These are phyloP conservation scores for Tolypocladium ophioglossoides DNA, from an alignment of 2,329 filamentous ascomycete genomes.

Conservation along the genomic window DNA sequence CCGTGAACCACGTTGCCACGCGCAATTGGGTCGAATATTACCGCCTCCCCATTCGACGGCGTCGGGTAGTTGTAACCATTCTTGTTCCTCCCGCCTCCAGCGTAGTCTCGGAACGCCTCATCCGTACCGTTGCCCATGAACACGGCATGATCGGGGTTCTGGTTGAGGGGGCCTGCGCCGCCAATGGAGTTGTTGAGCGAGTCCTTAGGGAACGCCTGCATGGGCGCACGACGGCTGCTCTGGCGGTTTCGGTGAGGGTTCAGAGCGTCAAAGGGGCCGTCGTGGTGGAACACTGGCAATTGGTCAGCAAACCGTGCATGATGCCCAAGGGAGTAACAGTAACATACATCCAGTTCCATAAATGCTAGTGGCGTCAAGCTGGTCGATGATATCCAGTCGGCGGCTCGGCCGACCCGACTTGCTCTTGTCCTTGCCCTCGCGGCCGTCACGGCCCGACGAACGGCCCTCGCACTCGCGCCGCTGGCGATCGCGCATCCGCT, in stretches of 20 bases:
- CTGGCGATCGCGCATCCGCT: constrained; percentile 13
- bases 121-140: constrained; percentile 71
- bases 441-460: constrained; percentile 27
- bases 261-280: constrained; percentile 93
- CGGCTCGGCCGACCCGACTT: constrained; percentile 35
- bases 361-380: constrained; percentile 90
- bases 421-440: constrained; percentile 31
- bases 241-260: constrained; percentile 89
- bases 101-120: constrained; percentile 82
- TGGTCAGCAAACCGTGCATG: not conserved
- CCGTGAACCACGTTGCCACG: constrained; percentile 70
- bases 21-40: constrained; percentile 57
- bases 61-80: constrained; percentile 11
- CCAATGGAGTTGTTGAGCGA: constrained; percentile 89
- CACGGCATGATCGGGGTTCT: constrained; percentile 71
- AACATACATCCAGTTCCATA: constrained; percentile 81
- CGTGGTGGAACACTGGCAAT: constrained; percentile 79
- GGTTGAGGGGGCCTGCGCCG: constrained; percentile 75
- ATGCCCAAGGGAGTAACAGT: no score
- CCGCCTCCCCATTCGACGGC: constrained; percentile 26
- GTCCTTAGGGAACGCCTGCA: constrained; percentile 91
- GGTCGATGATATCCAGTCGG: constrained; percentile 83
- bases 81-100: constrained; percentile 26
- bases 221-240: constrained; percentile 72
- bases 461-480: constrained; percentile 13